These are phyloP conservation scores for Colletotrichum limetticola DNA, from an alignment of 2,329 filamentous ascomycete genomes.

Conservation along the genomic window DNA sequence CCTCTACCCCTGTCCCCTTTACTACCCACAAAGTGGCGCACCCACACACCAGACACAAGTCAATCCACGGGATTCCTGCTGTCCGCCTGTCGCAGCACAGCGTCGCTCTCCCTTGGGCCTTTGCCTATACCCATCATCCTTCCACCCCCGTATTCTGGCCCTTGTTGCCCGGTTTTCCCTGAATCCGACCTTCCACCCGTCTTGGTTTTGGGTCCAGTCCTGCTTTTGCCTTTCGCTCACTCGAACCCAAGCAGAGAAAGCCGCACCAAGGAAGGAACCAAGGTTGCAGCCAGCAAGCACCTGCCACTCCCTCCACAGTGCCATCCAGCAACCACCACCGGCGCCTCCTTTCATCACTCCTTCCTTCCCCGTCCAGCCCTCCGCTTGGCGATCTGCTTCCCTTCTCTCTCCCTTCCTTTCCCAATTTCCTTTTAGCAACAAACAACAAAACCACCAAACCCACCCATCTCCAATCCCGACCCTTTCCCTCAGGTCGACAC, in stretches of 20 bases:
- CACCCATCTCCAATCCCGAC: neutral
- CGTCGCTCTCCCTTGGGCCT: neutral
- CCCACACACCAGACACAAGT: conserved; percentile 5
- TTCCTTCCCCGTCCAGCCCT: conserved; percentile 25
- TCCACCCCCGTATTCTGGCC: conserved; percentile 21
- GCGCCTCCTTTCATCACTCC: conserved; percentile 33
- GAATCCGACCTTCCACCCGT: conserved; percentile 21
- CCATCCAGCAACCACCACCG: neutral
- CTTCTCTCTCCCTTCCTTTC: conserved; percentile 25
- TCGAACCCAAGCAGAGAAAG: neutral
- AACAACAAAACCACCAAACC: conserved; percentile 30
- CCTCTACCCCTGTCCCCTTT: conserved; percentile 26
- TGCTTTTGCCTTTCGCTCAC: neutral
- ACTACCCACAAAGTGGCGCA: conserved; percentile 3
- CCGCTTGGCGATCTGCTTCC: conserved; percentile 29
- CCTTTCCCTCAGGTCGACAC: neutral
- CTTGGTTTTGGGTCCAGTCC: neutral
- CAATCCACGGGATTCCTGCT: conserved; percentile 6
- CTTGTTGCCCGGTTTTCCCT: conserved; percentile 28
- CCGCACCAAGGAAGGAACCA: neutral
- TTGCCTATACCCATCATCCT: neutral
- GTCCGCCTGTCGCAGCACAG: neutral
- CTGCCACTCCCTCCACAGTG: neutral
- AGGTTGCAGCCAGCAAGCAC: neutral
- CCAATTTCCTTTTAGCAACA: conserved; percentile 16